Conservation (phyloP, 2,329 filamentous ascomycete species). For the Daldinia eschscholtzii region DNA sequence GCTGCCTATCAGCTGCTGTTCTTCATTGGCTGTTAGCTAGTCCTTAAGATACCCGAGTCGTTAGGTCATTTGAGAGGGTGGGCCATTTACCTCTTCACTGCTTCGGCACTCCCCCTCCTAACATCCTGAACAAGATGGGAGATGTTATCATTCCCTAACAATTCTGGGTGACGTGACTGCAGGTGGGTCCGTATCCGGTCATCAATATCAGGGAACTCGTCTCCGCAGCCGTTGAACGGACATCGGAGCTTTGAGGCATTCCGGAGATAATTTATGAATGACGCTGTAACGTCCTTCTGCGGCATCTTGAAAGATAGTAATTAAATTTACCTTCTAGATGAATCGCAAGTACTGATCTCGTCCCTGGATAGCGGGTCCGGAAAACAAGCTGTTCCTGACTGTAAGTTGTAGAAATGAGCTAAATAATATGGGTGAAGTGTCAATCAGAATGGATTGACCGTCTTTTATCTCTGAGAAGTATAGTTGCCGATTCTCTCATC, state of each 20-base stretch:
- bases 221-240: slow-evolving; percentile 19
- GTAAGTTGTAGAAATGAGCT: not conserved
- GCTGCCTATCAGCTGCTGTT: slow-evolving; percentile 15
- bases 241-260: slow-evolving; percentile 37
- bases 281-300: slow-evolving; percentile 32
- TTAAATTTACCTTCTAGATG: not conserved
- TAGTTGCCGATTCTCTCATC: slow-evolving; percentile 27
- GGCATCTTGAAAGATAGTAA: slow-evolving; percentile 22
- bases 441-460: slow-evolving; percentile 26
- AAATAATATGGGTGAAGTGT: not conserved
- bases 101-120: slow-evolving; percentile 24
- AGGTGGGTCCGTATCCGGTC: slow-evolving; percentile 39
- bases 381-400: not conserved
- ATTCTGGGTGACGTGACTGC: slow-evolving; percentile 22
- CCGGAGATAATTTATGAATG: slow-evolving; percentile 41
- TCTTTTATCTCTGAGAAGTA: slow-evolving; percentile 36
- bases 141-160: slow-evolving; percentile 25
- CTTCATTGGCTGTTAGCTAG: slow-evolving; percentile 25
- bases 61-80: not conserved
- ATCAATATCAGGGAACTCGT: slow-evolving; percentile 31
- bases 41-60: not conserved
- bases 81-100: slow-evolving; percentile 25
- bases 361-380: not conserved
- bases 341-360: not conserved
- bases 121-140: slow-evolving; percentile 31